Evolutionary conservation across 306 rosid species (phyloP).

Genomic region (Prosopis cineraria): DNA sequence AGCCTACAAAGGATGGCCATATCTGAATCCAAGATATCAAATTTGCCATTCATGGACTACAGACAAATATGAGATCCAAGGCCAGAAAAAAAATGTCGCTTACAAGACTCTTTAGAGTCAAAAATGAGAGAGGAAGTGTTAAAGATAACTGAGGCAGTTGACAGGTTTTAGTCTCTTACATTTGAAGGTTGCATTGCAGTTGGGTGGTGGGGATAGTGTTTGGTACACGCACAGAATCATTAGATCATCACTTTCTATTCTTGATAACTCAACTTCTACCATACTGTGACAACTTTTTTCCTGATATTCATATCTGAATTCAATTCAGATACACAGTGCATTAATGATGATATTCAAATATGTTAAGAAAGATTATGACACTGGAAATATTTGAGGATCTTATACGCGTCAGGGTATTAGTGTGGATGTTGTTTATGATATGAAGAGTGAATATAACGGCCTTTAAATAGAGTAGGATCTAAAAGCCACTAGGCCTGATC

Average conservation of each 20-base stretch:
- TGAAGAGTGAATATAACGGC: background rate
- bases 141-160: slow-evolving; percentile 43
- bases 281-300: slow-evolving; percentile 6
- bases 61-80: slow-evolving; percentile 31
- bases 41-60: slow-evolving; percentile 58
- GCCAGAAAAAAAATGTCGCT: slow-evolving; percentile 26
- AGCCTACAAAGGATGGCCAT: slow-evolving; percentile 34
- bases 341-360: background rate
- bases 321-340: background rate
- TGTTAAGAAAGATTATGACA: background rate
- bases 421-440: background rate
- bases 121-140: slow-evolving; percentile 44
- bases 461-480: background rate
- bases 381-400: background rate
- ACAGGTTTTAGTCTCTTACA: slow-evolving; percentile 68
- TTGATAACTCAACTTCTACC: slow-evolving; percentile 39
- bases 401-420: background rate
- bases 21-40: slow-evolving; percentile 36
- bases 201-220: slow-evolving; percentile 51
- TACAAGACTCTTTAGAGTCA: slow-evolving; percentile 30
- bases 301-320: background rate
- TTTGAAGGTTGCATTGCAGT: slow-evolving; percentile 56
- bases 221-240: slow-evolving; percentile 46
- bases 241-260: slow-evolving; percentile 32
- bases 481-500: too few species aligned